Percentiles rank a stretch among this genome's conserved stretches.
These are phyloP conservation scores for Cucurbita ficifolia DNA, from an alignment of 306 rosid species.

Conservation along the genomic window DNA sequence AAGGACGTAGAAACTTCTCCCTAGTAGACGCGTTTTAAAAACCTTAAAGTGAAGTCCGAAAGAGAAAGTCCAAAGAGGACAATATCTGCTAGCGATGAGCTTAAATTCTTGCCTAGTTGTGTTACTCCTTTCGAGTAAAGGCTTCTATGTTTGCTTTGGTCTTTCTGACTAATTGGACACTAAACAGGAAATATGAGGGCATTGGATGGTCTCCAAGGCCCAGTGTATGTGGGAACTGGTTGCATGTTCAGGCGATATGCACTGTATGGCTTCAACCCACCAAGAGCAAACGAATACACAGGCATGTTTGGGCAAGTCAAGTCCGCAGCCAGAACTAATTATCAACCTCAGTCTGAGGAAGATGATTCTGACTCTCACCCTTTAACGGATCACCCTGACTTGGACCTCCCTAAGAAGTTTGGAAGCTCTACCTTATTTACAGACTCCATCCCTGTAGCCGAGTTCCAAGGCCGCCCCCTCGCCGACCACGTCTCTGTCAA, in stretches of 20 bases:
- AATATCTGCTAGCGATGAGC: too few species aligned
- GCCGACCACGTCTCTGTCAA: constrained; percentile 57
- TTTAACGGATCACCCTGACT: constrained; percentile 36
- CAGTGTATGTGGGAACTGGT: constrained; percentile 80
- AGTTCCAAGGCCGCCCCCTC: constrained; percentile 72
- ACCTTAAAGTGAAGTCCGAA: too few species aligned
- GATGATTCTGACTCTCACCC: constrained; percentile 43
- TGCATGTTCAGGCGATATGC: constrained; percentile 81
- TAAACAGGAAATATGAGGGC: constrained; percentile 70
- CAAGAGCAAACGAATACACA: constrained; percentile 57
- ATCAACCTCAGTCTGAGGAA: constrained; percentile 10
- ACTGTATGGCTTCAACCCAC: constrained; percentile 73
- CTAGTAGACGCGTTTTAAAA: too few species aligned
- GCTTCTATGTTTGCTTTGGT: too few species aligned
- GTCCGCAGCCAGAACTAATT: constrained; percentile 21
- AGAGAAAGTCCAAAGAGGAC: too few species aligned
- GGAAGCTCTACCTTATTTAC: constrained; percentile 49
- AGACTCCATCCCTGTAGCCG: constrained; percentile 53
- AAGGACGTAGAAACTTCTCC: too few species aligned
- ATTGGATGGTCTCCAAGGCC: constrained; percentile 82
- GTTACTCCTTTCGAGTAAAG: too few species aligned
- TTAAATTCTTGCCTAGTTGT: too few species aligned
- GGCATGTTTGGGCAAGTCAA: constrained; percentile 55
- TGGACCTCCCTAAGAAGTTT: constrained; percentile 50
- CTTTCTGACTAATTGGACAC: background rate